These are phyloP conservation scores for Colletotrichum trifolii DNA, from an alignment of 2,329 filamentous ascomycete species.

Conservation along the genomic window DNA sequence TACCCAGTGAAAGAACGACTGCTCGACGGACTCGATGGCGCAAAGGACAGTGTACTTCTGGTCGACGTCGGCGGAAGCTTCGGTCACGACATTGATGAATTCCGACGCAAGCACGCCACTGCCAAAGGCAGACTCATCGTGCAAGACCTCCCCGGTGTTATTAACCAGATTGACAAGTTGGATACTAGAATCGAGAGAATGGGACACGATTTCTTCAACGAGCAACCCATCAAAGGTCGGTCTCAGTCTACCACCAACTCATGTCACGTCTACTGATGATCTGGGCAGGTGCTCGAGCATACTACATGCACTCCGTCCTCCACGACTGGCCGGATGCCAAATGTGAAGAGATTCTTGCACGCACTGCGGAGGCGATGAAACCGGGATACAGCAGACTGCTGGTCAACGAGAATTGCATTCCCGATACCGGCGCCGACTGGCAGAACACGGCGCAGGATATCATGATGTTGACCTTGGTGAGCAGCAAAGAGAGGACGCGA, in stretches of 20 bases:
- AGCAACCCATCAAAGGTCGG: constrained; percentile 53
- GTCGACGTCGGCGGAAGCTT: constrained; percentile 50
- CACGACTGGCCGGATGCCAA: constrained; percentile 46
- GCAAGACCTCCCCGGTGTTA: constrained; percentile 58
- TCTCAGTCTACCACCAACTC: too few relatives aligned
- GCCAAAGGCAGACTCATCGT: constrained; percentile 51
- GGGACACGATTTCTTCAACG: constrained; percentile 57
- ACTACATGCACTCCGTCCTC: constrained; percentile 41
- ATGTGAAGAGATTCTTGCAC: constrained; percentile 46
- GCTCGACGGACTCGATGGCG: constrained; percentile 41
- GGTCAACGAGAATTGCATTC: constrained; percentile 48
- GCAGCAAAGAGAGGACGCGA: constrained; percentile 49
- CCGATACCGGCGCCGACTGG: constrained; percentile 46
- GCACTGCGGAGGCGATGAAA: constrained; percentile 46
- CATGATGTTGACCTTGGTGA: constrained; percentile 48
- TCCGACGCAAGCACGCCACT: constrained; percentile 47
- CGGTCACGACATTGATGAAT: constrained; percentile 49
- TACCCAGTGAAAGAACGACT: constrained; percentile 48
- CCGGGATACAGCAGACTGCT: constrained; percentile 47
- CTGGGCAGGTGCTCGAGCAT: constrained; percentile 39
- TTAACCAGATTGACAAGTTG: constrained; percentile 45
- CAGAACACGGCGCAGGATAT: constrained; percentile 51
- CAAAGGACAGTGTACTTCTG: constrained; percentile 39
- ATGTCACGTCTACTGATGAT: not conserved
- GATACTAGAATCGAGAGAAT: constrained; percentile 47